Base-by-base conservation (phyloP, 805 yeast species). In the Lipomyces chichibuensis region DNA sequence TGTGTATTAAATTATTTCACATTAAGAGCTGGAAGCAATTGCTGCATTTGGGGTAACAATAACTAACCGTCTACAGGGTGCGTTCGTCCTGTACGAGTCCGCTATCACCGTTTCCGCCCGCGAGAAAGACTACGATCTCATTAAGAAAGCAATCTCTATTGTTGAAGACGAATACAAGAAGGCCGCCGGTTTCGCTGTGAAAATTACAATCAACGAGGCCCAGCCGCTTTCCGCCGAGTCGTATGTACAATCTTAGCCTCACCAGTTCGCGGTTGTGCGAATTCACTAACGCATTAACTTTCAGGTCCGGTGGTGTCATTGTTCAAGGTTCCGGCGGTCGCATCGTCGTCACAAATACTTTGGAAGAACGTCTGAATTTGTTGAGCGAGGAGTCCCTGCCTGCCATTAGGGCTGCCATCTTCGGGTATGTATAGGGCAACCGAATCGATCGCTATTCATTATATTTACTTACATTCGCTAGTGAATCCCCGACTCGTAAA, bases 281-380 rank as follows among this genome's bases (percentile, higher is more conserved):
- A 37, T 23, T 52, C 20, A 9, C 17, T 60, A 6, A 29, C 39
- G 20, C 39, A 20, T 14, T 9, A 5, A 6, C n/a, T 37, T 49
- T 11, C 23, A 66, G 72, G 64, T 87, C 94, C 51, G 99, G 99
- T 71, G 99, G 99, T 77, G 91, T 88, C 52, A 79, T 92, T 58
- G 83, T 91, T 59, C 78, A 84, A 64, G 90, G 90, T 76, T 84
- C 85, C 49, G 78, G 85, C 55, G 96, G 96, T 63, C 91, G 90
- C 81, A 92, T 95, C 72, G 93, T 89, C 74, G 91, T 95, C 65
- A 84, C 91, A 80, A 95, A 95, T 83, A 93, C 99, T 59, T 84
- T 95, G 75, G 97, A 92, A 75, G 98, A 93, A 83, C 91, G 99
- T 81, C 86, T 95, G 76, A 85, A 88, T 75, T 80, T 95, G 69